A percentile compares a stretch with the other conserved stretches of the same genome.
Evolutionary conservation across 1,284 basidiomycete species (phyloP).

Genomic region (Rugosomyces carneus): DNA sequence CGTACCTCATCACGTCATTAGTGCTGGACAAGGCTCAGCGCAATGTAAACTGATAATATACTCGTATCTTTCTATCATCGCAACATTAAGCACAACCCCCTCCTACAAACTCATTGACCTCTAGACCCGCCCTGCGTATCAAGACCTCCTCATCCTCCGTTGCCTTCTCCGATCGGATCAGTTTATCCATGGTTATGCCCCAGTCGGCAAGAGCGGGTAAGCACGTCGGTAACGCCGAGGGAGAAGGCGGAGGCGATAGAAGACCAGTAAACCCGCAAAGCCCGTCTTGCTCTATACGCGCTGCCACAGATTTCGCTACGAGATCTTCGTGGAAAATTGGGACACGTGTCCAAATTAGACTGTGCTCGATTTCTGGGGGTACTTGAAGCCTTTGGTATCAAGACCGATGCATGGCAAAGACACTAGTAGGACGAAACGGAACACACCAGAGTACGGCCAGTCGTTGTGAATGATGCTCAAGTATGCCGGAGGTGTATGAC

Average conservation of each 20-base stretch:
- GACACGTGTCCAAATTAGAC: slow-evolving; percentile 67
- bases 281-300: slow-evolving; percentile 61
- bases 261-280: slow-evolving; percentile 74
- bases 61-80: slow-evolving; percentile 5
- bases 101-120: slow-evolving; percentile 58
- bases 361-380: slow-evolving; percentile 67
- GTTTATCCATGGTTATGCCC: slow-evolving; percentile 56
- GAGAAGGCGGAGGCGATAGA: slow-evolving; percentile 52
- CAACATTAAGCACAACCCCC: slow-evolving; percentile 52
- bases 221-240: slow-evolving; percentile 48
- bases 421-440: background rate
- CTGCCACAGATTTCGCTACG: slow-evolving; percentile 38
- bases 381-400: slow-evolving; percentile 34
- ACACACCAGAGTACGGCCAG: slow-evolving; percentile 75
- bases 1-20: slow-evolving; percentile 12
- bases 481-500: slow-evolving; percentile 48
- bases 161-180: slow-evolving; percentile 43
- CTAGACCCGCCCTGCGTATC: slow-evolving; percentile 44
- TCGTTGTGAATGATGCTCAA: slow-evolving; percentile 75
- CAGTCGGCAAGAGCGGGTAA: slow-evolving; percentile 62
- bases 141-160: slow-evolving; percentile 47
- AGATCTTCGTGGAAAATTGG: slow-evolving; percentile 58
- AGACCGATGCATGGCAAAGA: background rate
- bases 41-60: slow-evolving; percentile 14
- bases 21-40: slow-evolving; percentile 27